Evolutionary conservation across 2,329 filamentous ascomycete genomes (phyloP), one percentile per base, ranked within the genome.

Genomic region (Fusarium falciforme): DNA sequence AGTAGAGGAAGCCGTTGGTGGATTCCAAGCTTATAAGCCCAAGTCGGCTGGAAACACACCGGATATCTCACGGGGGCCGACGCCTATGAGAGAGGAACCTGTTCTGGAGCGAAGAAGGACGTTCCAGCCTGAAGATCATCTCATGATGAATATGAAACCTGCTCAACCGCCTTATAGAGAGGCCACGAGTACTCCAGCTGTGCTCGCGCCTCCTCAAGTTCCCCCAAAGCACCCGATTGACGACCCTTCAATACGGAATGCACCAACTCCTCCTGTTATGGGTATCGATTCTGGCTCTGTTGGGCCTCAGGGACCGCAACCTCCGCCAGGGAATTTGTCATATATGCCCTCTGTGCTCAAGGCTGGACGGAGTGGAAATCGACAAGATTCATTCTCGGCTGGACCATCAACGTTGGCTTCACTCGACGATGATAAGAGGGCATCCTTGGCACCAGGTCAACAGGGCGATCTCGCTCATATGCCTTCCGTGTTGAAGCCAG

Each of bases 121-220:
- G 11, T 64, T 82, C 31, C 77, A 80, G 16, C 78, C 77, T 6
- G 77, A 78, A 3, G 75, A 63, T 1, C 77, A 77, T 0, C 60
- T 81, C 17, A 68, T 75, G 49, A 77, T 54, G 49, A 54, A 75
- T 9, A 12, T 63, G 11, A 78, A 75, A 20, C 66, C 76, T 10
- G 64, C 67, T 40, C 58, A 38, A 6, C 71, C 74, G 6, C 64
- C 74, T 16, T 66, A 74, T 35, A 68, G 80, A 6, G 65, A 73
- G 2, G 71, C 67, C 6, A 58, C 68, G 16, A 67, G 70, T n/a
- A 71, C 75, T 14, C 78, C 79, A 17, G 64, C 69, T 47, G 70
- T 73, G 1, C 70, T 80, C 1, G 74, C 76, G n/a, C 78, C 76
- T 1, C 72, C 77, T 22, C 57, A 76, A 17, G 64, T 75, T 16